These are phyloP conservation scores for Niebla homalea DNA, from an alignment of 495 filamentous ascomycete species.

Conservation along the genomic window DNA sequence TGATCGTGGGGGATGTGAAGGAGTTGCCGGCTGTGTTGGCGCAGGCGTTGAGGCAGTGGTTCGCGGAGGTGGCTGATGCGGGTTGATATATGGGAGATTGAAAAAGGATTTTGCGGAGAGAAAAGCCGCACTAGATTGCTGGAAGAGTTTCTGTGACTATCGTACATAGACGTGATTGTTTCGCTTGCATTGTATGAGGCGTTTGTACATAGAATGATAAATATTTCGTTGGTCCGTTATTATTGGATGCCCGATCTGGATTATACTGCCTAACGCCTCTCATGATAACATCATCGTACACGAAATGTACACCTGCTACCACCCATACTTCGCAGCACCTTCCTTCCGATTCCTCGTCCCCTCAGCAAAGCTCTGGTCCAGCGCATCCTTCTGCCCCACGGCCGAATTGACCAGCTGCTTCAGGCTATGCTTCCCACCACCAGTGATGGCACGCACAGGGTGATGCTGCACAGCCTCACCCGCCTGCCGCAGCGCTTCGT, in stretches of 20 bases:
- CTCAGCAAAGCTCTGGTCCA: conserved; percentile 79
- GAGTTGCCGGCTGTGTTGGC: conserved; percentile 84
- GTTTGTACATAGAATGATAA: too few species aligned
- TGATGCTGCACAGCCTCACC: conserved; percentile 60
- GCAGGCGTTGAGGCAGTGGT: conserved; percentile 86
- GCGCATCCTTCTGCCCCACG: conserved; percentile 60
- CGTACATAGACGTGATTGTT: too few species aligned
- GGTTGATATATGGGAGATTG: not conserved
- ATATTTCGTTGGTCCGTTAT: too few species aligned
- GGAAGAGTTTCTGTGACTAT: too few species aligned
- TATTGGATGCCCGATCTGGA: too few species aligned
- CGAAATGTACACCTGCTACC: conserved; percentile 29
- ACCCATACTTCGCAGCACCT: conserved; percentile 72
- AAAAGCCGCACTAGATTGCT: not conserved
- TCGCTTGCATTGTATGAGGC: too few species aligned
- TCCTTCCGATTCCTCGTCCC: conserved; percentile 63
- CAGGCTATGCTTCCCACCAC: conserved; percentile 71
- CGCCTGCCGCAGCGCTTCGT: conserved; percentile 50
- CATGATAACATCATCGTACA: too few species aligned
- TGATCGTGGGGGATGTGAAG: conserved; percentile 82
- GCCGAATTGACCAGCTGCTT: conserved; percentile 76
- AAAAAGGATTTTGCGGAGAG: not conserved
- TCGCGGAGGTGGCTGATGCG: conserved; percentile 69
- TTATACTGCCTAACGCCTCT: too few species aligned
- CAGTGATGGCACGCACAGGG: conserved; percentile 69